These are phyloP conservation scores for Telfairia occidentalis DNA, from an alignment of 331 rosid species.

Conservation along the genomic window DNA sequence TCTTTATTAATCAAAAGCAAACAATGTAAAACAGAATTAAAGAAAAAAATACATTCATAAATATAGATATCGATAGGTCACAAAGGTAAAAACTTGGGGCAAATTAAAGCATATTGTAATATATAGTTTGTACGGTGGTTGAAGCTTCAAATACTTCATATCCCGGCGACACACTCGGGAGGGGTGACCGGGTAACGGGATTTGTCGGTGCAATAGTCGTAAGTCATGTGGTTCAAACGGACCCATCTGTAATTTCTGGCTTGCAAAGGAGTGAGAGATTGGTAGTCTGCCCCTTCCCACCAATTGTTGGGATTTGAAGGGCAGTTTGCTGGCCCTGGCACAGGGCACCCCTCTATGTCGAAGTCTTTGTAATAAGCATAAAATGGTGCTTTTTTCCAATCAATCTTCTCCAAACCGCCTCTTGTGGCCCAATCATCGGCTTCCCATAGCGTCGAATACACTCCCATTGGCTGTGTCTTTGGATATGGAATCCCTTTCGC, in stretches of 20 bases:
- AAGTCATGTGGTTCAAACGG: slow-evolving; percentile 75
- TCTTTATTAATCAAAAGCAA: background rate
- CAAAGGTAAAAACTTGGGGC: background rate
- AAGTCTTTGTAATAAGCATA: slow-evolving; percentile 71
- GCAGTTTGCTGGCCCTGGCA: slow-evolving; percentile 56
- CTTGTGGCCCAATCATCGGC: slow-evolving; percentile 94
- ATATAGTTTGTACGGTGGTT: too few species aligned
- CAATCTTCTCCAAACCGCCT: slow-evolving; percentile 93
- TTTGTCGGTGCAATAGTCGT: slow-evolving; percentile 70
- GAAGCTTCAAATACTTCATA: slow-evolving; percentile 21
- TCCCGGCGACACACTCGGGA: slow-evolving; percentile 55
- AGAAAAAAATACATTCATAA: background rate
- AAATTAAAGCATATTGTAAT: too few species aligned
- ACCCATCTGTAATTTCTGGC: slow-evolving; percentile 36
- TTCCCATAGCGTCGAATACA: slow-evolving; percentile 85
- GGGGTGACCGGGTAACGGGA: slow-evolving; percentile 54
- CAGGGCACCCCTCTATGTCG: slow-evolving; percentile 74
- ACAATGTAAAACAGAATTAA: background rate
- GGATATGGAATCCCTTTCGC: slow-evolving; percentile 66
- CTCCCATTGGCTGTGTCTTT: slow-evolving; percentile 66
- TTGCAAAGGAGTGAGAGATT: slow-evolving; percentile 23
- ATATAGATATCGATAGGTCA: background rate
- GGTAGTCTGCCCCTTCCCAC: slow-evolving; percentile 38
- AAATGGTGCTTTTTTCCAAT: slow-evolving; percentile 87
- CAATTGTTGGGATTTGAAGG: slow-evolving; percentile 42